Evolutionary conservation across 371 early-diverging fungal species (phyloP).

Genomic region (Syncephalastrum contaminatum): DNA sequence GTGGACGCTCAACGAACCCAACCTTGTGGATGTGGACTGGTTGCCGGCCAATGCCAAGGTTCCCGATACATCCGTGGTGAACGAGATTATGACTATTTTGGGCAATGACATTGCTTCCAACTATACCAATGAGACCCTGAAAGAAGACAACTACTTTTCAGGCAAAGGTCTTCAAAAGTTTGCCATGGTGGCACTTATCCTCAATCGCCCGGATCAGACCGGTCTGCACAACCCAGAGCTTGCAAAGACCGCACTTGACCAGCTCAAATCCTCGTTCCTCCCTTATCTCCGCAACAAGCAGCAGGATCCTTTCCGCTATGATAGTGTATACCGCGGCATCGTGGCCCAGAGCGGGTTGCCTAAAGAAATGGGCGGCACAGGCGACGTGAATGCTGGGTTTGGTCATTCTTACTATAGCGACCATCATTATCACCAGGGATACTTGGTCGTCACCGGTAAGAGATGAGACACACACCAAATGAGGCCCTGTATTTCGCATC

Average conservation of each 20-base stretch:
- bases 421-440: slow-evolving; percentile 85
- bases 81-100: slow-evolving; percentile 36
- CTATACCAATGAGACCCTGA: slow-evolving; percentile 33
- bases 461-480: no score
- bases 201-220: slow-evolving; percentile 48
- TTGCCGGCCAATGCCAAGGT: slow-evolving; percentile 39
- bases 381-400: slow-evolving; percentile 38
- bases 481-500: not conserved
- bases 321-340: slow-evolving; percentile 65
- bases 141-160: slow-evolving; percentile 67
- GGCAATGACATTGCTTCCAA: slow-evolving; percentile 45
- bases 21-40: slow-evolving; percentile 33
- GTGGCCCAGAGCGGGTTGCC: slow-evolving; percentile 53
- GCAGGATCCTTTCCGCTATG: slow-evolving; percentile 60
- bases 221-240: slow-evolving; percentile 40
- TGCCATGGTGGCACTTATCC: slow-evolving; percentile 62
- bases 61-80: slow-evolving; percentile 19
- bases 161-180: slow-evolving; percentile 73
- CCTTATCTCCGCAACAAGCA: slow-evolving; percentile 61
- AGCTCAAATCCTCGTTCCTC: slow-evolving; percentile 45
- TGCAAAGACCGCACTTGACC: slow-evolving; percentile 32
- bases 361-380: slow-evolving; percentile 38
- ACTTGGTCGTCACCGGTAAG: slow-evolving; percentile 51
- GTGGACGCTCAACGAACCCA: slow-evolving; percentile 58
- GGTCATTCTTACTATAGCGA: slow-evolving; percentile 61